Conservation (phyloP, 768 basidiomycete genomes). For the Chlorophyllum brunneum region DNA sequence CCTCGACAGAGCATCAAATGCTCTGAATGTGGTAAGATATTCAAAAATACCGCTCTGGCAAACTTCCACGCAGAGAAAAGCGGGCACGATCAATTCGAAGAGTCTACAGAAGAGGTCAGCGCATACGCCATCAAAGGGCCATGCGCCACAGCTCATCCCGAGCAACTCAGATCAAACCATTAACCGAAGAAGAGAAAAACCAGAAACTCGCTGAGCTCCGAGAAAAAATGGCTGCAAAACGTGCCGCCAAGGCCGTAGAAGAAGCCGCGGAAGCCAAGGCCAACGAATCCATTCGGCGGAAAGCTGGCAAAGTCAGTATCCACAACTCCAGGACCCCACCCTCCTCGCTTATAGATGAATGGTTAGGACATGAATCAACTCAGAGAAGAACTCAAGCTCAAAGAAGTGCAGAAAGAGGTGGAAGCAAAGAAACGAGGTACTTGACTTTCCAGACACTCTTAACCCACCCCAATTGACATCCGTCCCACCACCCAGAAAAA, state of each 20-base stretch:
- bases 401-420: slow-evolving; percentile 81
- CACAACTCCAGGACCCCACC: background rate
- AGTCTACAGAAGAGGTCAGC: slow-evolving; percentile 85
- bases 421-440: slow-evolving; percentile 77
- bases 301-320: slow-evolving; percentile 67
- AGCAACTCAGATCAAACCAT: slow-evolving; percentile 69
- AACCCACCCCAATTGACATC: background rate
- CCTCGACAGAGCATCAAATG: slow-evolving; percentile 73
- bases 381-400: slow-evolving; percentile 72
- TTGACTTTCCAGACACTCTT: slow-evolving; percentile 2
- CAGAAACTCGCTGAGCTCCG: slow-evolving; percentile 76
- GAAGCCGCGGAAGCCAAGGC: slow-evolving; percentile 70
- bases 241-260: slow-evolving; percentile 62
- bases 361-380: slow-evolving; percentile 64
- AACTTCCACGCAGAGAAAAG: slow-evolving; percentile 94
- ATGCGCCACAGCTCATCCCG: background rate
- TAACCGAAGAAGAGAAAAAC: slow-evolving; percentile 93
- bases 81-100: slow-evolving; percentile 95
- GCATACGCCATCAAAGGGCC: background rate
- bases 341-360: background rate
- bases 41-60: slow-evolving; percentile 81
- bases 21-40: slow-evolving; percentile 79
- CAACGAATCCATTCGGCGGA: slow-evolving; percentile 79
- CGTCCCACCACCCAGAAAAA: slow-evolving; percentile 58
- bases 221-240: slow-evolving; percentile 77